Percentiles rank a stretch among this genome's conserved stretches.
Conservation (phyloP, 805 yeast species). For the Nakazawaea wickerhamii region DNA sequence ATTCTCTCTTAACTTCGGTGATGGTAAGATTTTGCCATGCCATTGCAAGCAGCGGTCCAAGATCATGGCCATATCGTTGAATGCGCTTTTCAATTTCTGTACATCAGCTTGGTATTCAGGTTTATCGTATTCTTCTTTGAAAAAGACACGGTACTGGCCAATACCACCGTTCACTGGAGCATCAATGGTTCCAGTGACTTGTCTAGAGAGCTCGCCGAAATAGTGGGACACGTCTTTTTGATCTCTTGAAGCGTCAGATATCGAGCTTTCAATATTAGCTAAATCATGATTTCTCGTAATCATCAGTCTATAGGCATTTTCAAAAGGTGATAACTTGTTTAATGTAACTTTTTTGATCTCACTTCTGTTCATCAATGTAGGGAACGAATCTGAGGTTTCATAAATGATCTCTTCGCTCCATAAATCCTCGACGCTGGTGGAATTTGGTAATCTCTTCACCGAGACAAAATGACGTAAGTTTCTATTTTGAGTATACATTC, state of each 20-base stretch:
- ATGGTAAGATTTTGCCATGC: constrained; percentile 57
- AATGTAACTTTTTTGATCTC: constrained; percentile 49
- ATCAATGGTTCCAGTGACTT: constrained; percentile 79
- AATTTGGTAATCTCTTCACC: constrained; percentile 67
- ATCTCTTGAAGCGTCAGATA: constrained; percentile 46
- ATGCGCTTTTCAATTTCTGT: constrained; percentile 38
- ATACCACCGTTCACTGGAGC: constrained; percentile 94
- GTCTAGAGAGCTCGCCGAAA: constrained; percentile 63
- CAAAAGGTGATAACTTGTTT: constrained; percentile 71
- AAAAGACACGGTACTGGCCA: constrained; percentile 71
- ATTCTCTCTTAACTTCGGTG: constrained; percentile 48
- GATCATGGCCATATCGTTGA: constrained; percentile 62
- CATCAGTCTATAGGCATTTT: constrained; percentile 70
- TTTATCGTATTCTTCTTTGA: constrained; percentile 33
- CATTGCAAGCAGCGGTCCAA: constrained; percentile 60
- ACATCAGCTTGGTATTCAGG: constrained; percentile 21
- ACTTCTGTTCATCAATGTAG: constrained; percentile 81
- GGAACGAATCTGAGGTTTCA: constrained; percentile 72
- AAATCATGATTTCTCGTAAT: constrained; percentile 67
- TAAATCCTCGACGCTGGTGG: constrained; percentile 62
- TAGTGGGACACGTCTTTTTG: constrained; percentile 41
- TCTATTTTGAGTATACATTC: constrained; percentile 71
- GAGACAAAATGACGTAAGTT: constrained; percentile 66
- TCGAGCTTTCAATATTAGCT: constrained; percentile 58
- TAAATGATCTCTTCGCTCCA: constrained; percentile 89